A percentile compares a stretch with the other conserved stretches of the same genome.
Conservation (phyloP, 1,139 yeast genomes). For the Spencermartinsiella ligniputridi region DNA sequence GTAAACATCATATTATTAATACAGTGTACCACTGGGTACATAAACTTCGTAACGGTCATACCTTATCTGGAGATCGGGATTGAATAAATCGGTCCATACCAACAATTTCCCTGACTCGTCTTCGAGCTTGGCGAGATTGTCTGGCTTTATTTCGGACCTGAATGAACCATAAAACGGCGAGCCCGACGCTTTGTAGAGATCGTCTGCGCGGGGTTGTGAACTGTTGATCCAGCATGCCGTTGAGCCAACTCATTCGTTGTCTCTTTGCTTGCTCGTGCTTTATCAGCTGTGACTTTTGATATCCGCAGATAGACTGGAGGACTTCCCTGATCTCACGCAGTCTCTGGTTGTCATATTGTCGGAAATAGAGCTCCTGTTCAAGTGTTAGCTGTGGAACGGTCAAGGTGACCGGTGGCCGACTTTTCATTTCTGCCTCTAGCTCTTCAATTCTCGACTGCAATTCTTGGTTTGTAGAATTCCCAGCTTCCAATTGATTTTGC, state of each 20-base stretch:
- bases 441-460: background rate
- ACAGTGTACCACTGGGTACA: too few relatives aligned
- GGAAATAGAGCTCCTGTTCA: background rate
- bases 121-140: background rate
- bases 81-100: background rate
- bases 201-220: background rate
- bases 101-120: background rate
- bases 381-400: background rate
- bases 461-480: background rate
- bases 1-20: too few relatives aligned
- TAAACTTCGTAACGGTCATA: too few relatives aligned
- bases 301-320: background rate
- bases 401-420: background rate
- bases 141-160: constrained; percentile 2
- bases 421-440: background rate
- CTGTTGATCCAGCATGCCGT: background rate
- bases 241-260: background rate
- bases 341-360: background rate
- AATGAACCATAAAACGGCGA: background rate
- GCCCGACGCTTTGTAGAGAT: background rate
- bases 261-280: background rate
- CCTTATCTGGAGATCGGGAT: constrained; percentile 4
- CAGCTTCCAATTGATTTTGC: background rate
- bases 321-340: background rate
- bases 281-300: background rate